Conservation (phyloP, 2,329 filamentous ascomycete species). For the Cytospora leucostoma region DNA sequence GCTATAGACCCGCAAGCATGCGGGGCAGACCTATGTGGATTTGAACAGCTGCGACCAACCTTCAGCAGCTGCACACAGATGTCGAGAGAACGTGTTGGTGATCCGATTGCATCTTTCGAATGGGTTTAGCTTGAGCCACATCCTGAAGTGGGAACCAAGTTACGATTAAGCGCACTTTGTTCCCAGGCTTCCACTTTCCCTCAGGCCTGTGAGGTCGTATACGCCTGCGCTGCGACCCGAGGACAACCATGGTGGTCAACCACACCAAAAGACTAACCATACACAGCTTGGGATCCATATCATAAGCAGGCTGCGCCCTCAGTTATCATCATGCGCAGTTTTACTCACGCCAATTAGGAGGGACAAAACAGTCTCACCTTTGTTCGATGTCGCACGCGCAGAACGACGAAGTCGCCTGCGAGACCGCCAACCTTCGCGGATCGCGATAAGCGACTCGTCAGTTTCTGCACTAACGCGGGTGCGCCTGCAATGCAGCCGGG, state of each 20-base stretch:
- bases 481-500: conserved; percentile 26
- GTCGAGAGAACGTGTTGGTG: conserved; percentile 7
- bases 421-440: conserved; percentile 20
- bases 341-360: background rate
- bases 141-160: background rate
- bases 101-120: background rate
- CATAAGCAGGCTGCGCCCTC: conserved; percentile 17
- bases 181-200: background rate
- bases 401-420: conserved; percentile 15
- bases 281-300: conserved; percentile 1
- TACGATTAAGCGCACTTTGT: conserved; percentile 2
- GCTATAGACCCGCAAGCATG: conserved; percentile 6
- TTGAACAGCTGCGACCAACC: background rate
- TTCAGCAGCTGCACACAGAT: conserved; percentile 11
- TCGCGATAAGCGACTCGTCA: conserved; percentile 28
- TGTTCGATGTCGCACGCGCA: conserved; percentile 11
- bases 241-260: background rate
- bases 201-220: conserved; percentile 6
- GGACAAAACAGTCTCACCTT: background rate
- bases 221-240: conserved; percentile 13
- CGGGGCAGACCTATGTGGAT: conserved; percentile 3
- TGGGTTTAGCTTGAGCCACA: background rate
- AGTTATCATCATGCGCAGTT: conserved; percentile 9
- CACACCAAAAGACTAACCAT: background rate
- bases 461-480: conserved; percentile 25